Evolutionary conservation across 2,329 filamentous ascomycete species (phyloP), one percentile per base, ranked within the genome.

Genomic region (Apiospora kogelbergensis): DNA sequence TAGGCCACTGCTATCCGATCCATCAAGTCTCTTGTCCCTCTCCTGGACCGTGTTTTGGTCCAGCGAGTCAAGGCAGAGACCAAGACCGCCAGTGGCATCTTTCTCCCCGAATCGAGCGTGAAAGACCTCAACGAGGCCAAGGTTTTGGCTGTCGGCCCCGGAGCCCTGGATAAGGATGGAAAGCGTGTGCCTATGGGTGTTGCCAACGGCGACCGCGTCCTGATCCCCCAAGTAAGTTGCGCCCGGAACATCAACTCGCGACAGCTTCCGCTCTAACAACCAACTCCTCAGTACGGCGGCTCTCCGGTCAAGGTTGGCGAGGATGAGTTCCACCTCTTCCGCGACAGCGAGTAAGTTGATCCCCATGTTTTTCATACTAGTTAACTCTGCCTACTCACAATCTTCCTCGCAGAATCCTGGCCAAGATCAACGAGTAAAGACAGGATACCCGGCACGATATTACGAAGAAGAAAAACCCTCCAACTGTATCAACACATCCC

Each of bases 121-220:
- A 97, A 99, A 89, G 96, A 99, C 84, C 89, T 98, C 81, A 98
- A 98, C 84, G 95, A 98, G 88, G 96, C 93, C 78, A 95, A 94
- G 84, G 96, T 99, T 68, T 86, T 99, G 71, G 96, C 96, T 72
- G 95, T 99, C 72, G 96, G 96, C 68, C 96, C 96, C 69, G 96
- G 96, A 72, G 91, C 87, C 17, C 78, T 97, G 71, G 93, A 97
- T 86, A 94, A 91, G 84, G 91, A 97, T 71, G 96, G 96, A 76
- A 93, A 96, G 88, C 89, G 94, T 76, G 84, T 98, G 77, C 87
- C 91, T 71, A 94, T 95, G 86, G 91, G 93, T 76, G 96, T 98
- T 69, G 74, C 86, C 75, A 84, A 90, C 65, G 96, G 96, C 74
- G 96, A 99, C 85, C 93, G 93, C 78, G 96, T 99, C 71, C 85